Base-by-base conservation (phyloP, 768 basidiomycete species). In the Naganishia friedmannii region DNA sequence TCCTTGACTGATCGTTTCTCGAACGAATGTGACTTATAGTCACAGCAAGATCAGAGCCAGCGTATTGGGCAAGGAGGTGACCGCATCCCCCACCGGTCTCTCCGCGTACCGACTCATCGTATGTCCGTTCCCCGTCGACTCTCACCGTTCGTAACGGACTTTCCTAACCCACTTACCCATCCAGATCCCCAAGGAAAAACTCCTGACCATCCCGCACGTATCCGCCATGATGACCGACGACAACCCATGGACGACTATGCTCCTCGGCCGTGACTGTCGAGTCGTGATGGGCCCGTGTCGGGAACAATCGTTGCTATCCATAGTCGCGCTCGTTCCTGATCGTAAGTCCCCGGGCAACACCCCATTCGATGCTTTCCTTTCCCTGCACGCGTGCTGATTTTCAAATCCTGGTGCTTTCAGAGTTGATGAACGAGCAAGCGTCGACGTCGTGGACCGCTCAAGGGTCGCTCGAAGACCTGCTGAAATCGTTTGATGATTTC, bases 31-130 rank as follows among this genome's bases (percentile, higher is more conserved):
- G 12, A 55, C 19, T 42, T 32, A 21, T 28, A 45, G 65, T 39
- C 45, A 65, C 46, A 70, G 48, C 48, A 63, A 58, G 42, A 51
- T 63, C 29, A 39, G 60, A 67, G 19, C 29, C 7, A 31, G 28
- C 19, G 68, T 70, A 29, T 3, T 53, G 28, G 66, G 68, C 28
- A 32, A 67, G 45, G 45, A n/a, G 31, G 45, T 31, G 34, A 53
- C 37, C n/a, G 57, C 68, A 15, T 28, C 39, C 17, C 68, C 68
- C 13, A 70, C 68, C 39, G 68, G 68, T 32, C 60, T 70, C n/a
- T 70, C 68, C 0, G 68, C 68, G 21, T 70, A 70, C 54, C 55
- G 68, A 42, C n/a, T 70, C 21, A 70, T 70, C 17, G 68, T 70
- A 68, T 15, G 68, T 4, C 15, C 21, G 7, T 13, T 10, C 29